A percentile compares a stretch with the other conserved stretches of the same genome.
These are phyloP conservation scores for Coniochaeta sp. DNA, from an alignment of 2,329 filamentous ascomycete species.

Conservation along the genomic window DNA sequence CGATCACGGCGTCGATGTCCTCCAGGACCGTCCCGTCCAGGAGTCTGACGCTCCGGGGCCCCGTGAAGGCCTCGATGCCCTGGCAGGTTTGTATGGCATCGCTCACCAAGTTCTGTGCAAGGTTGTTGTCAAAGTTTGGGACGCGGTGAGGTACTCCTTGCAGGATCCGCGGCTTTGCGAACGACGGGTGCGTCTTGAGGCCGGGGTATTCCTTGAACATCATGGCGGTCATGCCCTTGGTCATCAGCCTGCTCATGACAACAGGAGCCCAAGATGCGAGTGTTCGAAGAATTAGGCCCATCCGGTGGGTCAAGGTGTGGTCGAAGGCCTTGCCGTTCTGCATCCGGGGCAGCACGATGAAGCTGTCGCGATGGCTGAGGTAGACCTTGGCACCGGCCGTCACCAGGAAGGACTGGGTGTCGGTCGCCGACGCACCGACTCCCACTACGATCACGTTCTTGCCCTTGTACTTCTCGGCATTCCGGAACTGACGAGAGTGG, in stretches of 20 bases:
- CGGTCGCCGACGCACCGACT: constrained; percentile 5
- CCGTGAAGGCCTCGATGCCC: constrained; percentile 19
- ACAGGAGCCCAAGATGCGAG: neutral
- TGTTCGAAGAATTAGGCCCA: neutral
- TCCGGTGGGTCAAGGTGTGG: constrained; percentile 2
- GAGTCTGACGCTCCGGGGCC: constrained; percentile 18
- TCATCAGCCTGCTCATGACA: neutral
- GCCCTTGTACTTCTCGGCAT: constrained; percentile 5
- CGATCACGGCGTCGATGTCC: constrained; percentile 24
- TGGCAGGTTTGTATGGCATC: constrained; percentile 17
- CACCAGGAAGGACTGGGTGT: constrained; percentile 5
- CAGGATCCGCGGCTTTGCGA: neutral
- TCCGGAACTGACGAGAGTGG: constrained; percentile 10
- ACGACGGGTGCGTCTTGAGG: neutral
- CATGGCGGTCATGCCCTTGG: neutral
- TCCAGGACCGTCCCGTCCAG: constrained; percentile 21
- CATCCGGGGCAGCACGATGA: constrained; percentile 2
- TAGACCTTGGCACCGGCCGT: constrained; percentile 8
- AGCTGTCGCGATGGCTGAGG: constrained; percentile 4
- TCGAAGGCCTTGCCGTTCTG: constrained; percentile 6
- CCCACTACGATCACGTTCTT: constrained; percentile 11
- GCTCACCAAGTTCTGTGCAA: constrained; percentile 18
- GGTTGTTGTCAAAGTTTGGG: constrained; percentile 10
- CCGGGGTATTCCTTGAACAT: neutral
- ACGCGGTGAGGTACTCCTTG: neutral